Base-by-base conservation (phyloP, 192 early-diverging fungal species). In the Rhizophagus prolifer region DNA sequence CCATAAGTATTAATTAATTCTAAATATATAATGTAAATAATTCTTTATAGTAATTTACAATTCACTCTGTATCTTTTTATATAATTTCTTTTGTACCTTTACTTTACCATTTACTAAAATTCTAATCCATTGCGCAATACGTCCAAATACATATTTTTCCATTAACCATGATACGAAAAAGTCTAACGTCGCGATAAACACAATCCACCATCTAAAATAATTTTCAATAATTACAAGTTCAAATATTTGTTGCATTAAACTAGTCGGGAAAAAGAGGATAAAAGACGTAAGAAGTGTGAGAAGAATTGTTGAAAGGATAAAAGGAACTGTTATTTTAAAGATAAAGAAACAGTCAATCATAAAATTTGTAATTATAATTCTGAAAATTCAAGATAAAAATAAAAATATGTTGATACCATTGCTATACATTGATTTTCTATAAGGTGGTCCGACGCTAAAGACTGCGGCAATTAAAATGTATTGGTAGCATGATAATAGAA, bases 361-460 rank as follows among this genome's bases (percentile, higher is more conserved):
- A 44, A 44, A 10, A 12, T 9, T 66, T 19, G 30, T 28, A 26
- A 28, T 38, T 38, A 38, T 16, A 31, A 10, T 4, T 14, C 13
- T 8, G n/a, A 0, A 38, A 69, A 7, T 38, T 7, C 0, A 25
- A 19, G 9, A 9, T 38, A 50, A 54, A n/a, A 31, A 12, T 23
- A 26, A 30, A n/a, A 67, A 59, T 65, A 31, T 74, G 25, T 31
- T 7, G 12, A 58, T 86, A 95, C 94, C 85, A 80, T 99, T 99
- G 54, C 90, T 92, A 81, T 91, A 87, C 79, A 97, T 91, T 9
- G 91, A 88, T 79, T 94, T 90, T 74, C 96, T 92, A 80, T 96
- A 99, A 0, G 97, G 98, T 58, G 94, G 93, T 0, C 98, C 98
- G n/a, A 95, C 95, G 81, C 93, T 95, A 79, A 98, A 97, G 30